Evolutionary conservation across 495 filamentous ascomycete species (phyloP).

Genomic region (Bathelium albidoporum): DNA sequence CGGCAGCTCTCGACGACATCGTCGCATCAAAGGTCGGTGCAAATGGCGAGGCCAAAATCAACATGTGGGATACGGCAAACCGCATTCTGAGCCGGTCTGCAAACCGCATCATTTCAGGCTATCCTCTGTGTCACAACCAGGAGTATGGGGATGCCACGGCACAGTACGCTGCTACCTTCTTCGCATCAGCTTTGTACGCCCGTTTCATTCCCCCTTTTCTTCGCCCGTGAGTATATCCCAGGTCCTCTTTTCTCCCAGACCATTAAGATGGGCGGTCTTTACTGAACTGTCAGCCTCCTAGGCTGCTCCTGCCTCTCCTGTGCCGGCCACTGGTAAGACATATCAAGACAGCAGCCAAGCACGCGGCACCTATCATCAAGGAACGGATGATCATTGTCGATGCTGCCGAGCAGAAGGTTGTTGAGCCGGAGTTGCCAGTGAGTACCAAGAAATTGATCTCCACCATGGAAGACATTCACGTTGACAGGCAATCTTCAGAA

Average conservation of each 20-base stretch:
- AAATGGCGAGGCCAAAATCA: neutral
- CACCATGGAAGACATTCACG: neutral
- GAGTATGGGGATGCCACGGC: neutral
- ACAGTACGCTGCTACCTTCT: neutral
- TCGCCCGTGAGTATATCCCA: neutral
- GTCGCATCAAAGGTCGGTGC: neutral
- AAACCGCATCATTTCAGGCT: neutral
- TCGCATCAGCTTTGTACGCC: neutral
- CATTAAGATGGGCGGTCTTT: neutral
- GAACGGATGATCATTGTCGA: neutral
- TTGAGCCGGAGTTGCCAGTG: neutral
- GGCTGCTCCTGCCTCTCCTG: neutral
- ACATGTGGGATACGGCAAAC: neutral
- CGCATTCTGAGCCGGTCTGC: neutral
- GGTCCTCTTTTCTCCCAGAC: neutral
- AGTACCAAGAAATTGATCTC: neutral
- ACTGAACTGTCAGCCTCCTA: neutral
- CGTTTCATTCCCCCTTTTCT: neutral
- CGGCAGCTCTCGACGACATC: neutral
- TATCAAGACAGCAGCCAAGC: neutral
- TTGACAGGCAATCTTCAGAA: neutral
- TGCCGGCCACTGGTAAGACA: neutral
- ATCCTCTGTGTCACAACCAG: neutral
- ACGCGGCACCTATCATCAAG: neutral
- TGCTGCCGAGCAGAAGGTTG: neutral